Conservation (phyloP, 2,329 filamentous ascomycete species). For the Aspergillus arachidicola region DNA sequence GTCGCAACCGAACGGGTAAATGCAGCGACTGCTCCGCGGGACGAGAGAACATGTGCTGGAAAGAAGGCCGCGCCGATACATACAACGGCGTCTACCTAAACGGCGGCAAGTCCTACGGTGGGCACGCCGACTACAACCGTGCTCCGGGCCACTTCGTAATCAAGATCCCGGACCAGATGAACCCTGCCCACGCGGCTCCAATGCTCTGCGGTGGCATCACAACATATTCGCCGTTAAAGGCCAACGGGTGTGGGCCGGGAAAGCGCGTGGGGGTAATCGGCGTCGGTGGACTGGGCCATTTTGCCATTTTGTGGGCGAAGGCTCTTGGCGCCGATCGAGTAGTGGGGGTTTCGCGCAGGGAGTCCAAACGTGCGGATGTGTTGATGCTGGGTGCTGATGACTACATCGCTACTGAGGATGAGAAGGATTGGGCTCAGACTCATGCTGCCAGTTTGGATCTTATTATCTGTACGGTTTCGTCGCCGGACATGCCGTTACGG, state of each 20-base stretch:
- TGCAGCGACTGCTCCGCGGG: too few relatives aligned
- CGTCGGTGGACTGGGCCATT: constrained; percentile 74
- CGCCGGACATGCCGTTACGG: constrained; percentile 40
- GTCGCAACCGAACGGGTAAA: constrained; percentile 29
- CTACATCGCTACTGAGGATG: constrained; percentile 60
- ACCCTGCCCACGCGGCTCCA: constrained; percentile 60
- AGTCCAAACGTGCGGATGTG: constrained; percentile 55
- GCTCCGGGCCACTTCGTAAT: constrained; percentile 61
- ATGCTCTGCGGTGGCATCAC: constrained; percentile 82
- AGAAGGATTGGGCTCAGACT: constrained; percentile 56
- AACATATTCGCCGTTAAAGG: constrained; percentile 68
- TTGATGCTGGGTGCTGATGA: constrained; percentile 58
- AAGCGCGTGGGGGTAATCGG: constrained; percentile 74
- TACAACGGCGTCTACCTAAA: constrained; percentile 43
- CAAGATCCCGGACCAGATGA: constrained; percentile 57
- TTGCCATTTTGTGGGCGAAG: constrained; percentile 70
- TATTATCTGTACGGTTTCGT: constrained; percentile 60
- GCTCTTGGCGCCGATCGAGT: constrained; percentile 70
- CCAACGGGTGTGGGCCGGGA: constrained; percentile 69
- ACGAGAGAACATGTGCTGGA: too few relatives aligned
- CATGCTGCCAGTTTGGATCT: constrained; percentile 55
- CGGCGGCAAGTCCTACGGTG: constrained; percentile 69
- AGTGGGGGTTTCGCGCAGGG: constrained; percentile 57
- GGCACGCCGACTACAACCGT: constrained; percentile 61
- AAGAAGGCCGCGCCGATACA: constrained; percentile 23